Conservation (phyloP, 2,329 filamentous ascomycete species). For the Cladosporium sphaerospermum region DNA sequence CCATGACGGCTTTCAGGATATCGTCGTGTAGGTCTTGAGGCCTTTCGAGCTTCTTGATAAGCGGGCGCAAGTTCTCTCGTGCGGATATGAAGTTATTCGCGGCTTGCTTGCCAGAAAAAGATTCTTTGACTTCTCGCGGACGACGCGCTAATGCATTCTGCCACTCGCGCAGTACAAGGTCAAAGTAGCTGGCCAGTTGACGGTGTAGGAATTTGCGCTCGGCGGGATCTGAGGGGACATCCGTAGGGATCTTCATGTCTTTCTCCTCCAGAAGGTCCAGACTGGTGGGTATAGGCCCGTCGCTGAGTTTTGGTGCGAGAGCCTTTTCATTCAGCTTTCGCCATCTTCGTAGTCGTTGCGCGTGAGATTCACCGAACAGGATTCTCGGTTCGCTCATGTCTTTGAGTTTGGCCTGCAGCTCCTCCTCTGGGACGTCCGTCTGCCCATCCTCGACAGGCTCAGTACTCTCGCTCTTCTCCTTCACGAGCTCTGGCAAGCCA, state of each 20-base stretch:
- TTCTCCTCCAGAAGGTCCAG: conserved; percentile 72
- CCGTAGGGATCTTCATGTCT: conserved; percentile 75
- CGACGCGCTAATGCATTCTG: conserved; percentile 63
- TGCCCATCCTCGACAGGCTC: conserved; percentile 29
- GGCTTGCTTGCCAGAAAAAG: conserved; percentile 73
- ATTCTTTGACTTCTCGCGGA: conserved; percentile 55
- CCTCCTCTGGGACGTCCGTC: conserved; percentile 65
- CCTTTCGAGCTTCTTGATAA: conserved; percentile 85
- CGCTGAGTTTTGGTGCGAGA: conserved; percentile 44
- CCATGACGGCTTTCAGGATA: conserved; percentile 61
- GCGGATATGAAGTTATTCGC: conserved; percentile 81
- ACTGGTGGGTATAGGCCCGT: conserved; percentile 81
- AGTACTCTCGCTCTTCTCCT: conserved; percentile 40
- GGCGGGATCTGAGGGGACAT: conserved; percentile 56
- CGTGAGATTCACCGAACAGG: conserved; percentile 77
- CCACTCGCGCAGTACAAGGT: conserved; percentile 89
- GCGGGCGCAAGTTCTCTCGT: conserved; percentile 76
- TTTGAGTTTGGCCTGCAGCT: conserved; percentile 62
- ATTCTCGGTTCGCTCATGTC: conserved; percentile 64
- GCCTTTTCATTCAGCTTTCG: conserved; percentile 49
- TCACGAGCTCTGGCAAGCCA: conserved; percentile 68
- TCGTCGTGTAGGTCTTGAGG: conserved; percentile 72
- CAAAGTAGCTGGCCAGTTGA: conserved; percentile 92
- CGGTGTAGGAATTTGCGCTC: conserved; percentile 69
- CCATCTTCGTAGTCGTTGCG: conserved; percentile 63